Evolutionary conservation across 192 early-diverging fungal species (phyloP).

Genomic region (Spizellomyces sp.): DNA sequence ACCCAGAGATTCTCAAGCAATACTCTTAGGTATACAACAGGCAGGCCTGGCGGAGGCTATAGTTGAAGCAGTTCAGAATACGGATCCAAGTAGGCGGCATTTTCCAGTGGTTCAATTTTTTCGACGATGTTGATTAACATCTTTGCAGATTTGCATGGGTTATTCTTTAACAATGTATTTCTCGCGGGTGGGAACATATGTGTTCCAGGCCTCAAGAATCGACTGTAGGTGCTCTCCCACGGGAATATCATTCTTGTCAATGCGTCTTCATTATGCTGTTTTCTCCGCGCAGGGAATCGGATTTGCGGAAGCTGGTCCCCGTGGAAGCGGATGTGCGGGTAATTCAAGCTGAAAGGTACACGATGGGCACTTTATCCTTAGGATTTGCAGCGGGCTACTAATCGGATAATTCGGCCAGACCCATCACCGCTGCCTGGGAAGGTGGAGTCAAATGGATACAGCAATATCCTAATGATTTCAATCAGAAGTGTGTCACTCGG

Average conservation of each 20-base stretch:
- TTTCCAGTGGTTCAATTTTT: not conserved
- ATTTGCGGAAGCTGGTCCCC: conserved; percentile 59
- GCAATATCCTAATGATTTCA: conserved; percentile 42
- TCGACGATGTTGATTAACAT: not conserved
- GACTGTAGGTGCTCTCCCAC: conserved; percentile 51
- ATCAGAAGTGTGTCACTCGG: conserved; percentile 55
- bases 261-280: not conserved
- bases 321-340: conserved; percentile 60
- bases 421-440: conserved; percentile 58
- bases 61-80: conserved; percentile 52
- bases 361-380: not conserved
- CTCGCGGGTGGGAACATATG: conserved; percentile 69
- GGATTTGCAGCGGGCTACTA: not conserved
- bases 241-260: not conserved
- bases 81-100: conserved; percentile 32
- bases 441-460: conserved; percentile 52
- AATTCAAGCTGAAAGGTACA: conserved; percentile 61
- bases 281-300: conserved; percentile 31
- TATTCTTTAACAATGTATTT: conserved; percentile 69
- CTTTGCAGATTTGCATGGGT: conserved; percentile 36
- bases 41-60: conserved; percentile 69
- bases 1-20: not conserved
- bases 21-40: conserved; percentile 49
- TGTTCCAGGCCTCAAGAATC: conserved; percentile 62
- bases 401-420: conserved; percentile 46